phyloP scores from a whole-genome alignment of 2,329 filamentous ascomycete species.

The Botryosphaeria dothidea region DNA sequence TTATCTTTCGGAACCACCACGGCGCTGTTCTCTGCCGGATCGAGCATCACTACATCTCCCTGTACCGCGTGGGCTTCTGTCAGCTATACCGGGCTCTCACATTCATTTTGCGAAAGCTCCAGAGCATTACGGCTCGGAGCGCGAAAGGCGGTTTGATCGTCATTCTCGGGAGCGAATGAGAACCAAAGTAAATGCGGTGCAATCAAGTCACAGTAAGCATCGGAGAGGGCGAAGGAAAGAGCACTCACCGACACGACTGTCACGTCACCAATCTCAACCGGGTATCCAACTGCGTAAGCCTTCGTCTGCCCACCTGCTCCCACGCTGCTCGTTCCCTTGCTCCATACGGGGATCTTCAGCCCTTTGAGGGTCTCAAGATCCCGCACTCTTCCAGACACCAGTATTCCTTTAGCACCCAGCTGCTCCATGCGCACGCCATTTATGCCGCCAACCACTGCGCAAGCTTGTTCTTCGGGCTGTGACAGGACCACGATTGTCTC shows the following conservation, averaged over 20 bases:
- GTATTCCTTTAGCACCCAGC: constrained; percentile 59
- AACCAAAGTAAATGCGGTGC: background rate
- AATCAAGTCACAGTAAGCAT: background rate
- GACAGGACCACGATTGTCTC: constrained; percentile 66
- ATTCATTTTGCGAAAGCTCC: background rate
- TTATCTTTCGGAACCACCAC: constrained; percentile 66
- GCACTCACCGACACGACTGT: constrained; percentile 34
- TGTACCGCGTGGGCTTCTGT: constrained; percentile 23
- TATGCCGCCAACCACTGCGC: constrained; percentile 75
- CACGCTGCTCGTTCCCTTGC: constrained; percentile 58
- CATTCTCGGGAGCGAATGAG: background rate
- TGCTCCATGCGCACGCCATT: constrained; percentile 70
- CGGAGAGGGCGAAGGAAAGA: background rate
- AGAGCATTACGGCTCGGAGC: background rate
- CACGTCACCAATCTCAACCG: constrained; percentile 37
- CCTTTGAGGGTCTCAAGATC: constrained; percentile 63
- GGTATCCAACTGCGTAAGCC: constrained; percentile 54
- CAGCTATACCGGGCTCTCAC: background rate
- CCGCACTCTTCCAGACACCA: constrained; percentile 69
- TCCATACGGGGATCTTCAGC: constrained; percentile 55
- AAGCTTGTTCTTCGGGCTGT: constrained; percentile 65
- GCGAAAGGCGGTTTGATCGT: background rate
- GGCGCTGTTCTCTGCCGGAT: constrained; percentile 65
- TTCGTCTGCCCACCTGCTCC: constrained; percentile 59
- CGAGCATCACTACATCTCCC: constrained; percentile 71